A percentile compares a stretch with the other conserved stretches of the same genome.
Conservation (phyloP, 2,329 filamentous ascomycete genomes). For the Cadophora sp. region DNA sequence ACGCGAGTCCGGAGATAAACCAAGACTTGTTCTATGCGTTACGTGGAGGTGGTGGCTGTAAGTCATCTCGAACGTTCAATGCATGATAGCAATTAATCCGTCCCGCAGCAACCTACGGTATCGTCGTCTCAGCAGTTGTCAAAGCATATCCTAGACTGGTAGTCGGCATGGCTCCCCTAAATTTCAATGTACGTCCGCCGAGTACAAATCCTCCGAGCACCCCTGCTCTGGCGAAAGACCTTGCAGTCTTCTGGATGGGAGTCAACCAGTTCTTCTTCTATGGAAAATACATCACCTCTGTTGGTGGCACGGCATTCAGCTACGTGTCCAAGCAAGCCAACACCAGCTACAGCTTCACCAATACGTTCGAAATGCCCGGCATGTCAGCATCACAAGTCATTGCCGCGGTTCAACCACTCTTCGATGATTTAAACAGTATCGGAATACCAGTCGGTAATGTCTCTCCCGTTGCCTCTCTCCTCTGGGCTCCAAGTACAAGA, state of each 20-base stretch:
- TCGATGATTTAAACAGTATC: too few relatives aligned
- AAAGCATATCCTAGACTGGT: constrained; percentile 8
- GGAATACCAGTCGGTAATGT: too few relatives aligned
- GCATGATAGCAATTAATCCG: neutral
- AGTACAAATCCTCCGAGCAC: neutral
- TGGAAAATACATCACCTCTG: constrained; percentile 47
- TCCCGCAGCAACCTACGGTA: neutral
- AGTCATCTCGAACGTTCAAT: neutral
- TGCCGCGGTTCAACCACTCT: too few relatives aligned
- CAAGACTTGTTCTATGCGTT: neutral
- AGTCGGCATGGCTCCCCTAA: constrained; percentile 20
- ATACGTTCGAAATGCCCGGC: too few relatives aligned
- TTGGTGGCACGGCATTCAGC: constrained; percentile 37
- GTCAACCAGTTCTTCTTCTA: constrained; percentile 57
- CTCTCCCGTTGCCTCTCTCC: too few relatives aligned
- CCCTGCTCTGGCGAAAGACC: constrained; percentile 38
- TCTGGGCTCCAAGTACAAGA: too few relatives aligned
- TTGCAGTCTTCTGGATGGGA: constrained; percentile 54
- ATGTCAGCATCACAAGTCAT: too few relatives aligned
- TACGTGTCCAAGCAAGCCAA: constrained; percentile 19
- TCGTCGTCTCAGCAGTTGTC: neutral
- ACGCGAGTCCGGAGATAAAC: constrained; percentile 40
- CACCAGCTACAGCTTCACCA: constrained; percentile 39
- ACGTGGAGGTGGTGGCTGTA: neutral
- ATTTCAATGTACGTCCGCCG: neutral